A percentile compares a stretch with the other conserved stretches of the same genome.
Conservation (phyloP, 2,329 filamentous ascomycete genomes). For the Celoporthe dispersa region DNA sequence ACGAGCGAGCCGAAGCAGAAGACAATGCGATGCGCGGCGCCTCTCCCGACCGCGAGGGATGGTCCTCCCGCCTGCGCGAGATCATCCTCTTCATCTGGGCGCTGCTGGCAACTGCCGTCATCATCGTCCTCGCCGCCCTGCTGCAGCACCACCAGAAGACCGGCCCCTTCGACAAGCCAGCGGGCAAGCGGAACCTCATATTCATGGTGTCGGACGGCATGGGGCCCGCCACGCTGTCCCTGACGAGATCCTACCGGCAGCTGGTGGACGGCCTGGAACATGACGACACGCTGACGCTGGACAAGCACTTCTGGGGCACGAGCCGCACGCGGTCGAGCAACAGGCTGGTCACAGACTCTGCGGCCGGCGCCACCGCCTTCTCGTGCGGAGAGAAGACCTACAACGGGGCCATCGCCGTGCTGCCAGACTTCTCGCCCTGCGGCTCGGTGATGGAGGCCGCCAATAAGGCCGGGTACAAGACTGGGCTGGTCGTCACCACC, state of each 20-base stretch:
- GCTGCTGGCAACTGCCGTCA: slow-evolving; percentile 74
- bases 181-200: slow-evolving; percentile 85
- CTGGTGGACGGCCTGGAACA: slow-evolving; percentile 72
- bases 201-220: slow-evolving; percentile 99
- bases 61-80: slow-evolving; percentile 62
- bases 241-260: slow-evolving; percentile 88
- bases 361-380: slow-evolving; percentile 96
- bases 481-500: slow-evolving; percentile 93
- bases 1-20: slow-evolving; percentile 39
- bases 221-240: slow-evolving; percentile 86
- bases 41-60: slow-evolving; percentile 23
- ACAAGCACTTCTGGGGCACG: slow-evolving; percentile 87
- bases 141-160: slow-evolving; percentile 71
- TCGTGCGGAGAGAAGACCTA: slow-evolving; percentile 93
- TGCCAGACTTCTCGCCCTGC: slow-evolving; percentile 84
- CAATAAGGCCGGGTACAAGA: slow-evolving; percentile 88
- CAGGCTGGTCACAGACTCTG: slow-evolving; percentile 90
- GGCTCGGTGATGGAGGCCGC: slow-evolving; percentile 93
- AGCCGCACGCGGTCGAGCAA: slow-evolving; percentile 84
- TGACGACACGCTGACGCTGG: slow-evolving; percentile 77
- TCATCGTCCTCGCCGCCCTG: slow-evolving; percentile 80
- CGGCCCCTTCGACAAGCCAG: slow-evolving; percentile 38
- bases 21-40: slow-evolving; percentile 38
- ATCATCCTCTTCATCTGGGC: slow-evolving; percentile 82
- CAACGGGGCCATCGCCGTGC: slow-evolving; percentile 91